Percentiles rank a stretch among this genome's conserved stretches.
phyloP scores from a whole-genome alignment of 176 grass and related monocot genomes.

The Bothriochloa decipiens region DNA sequence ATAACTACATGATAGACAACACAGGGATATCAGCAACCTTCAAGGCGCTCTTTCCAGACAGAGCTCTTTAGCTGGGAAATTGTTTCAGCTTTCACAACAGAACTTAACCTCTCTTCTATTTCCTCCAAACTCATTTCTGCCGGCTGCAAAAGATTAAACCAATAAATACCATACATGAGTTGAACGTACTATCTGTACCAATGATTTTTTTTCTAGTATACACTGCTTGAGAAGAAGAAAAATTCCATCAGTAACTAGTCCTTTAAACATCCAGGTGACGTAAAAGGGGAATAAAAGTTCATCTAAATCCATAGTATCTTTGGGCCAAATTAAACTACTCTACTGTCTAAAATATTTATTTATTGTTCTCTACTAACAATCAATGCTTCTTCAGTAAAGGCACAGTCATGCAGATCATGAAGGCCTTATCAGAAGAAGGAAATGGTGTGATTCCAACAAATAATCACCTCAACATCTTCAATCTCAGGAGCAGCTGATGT shows the following conservation, averaged over 20 bases:
- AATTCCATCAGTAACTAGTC: background rate
- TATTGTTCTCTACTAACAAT: background rate
- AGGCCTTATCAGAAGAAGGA: conserved; percentile 11
- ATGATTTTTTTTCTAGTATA: background rate
- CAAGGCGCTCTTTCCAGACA: conserved; percentile 97
- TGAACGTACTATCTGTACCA: background rate
- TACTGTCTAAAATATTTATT: background rate
- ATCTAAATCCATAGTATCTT: background rate
- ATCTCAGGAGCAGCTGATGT: conserved; percentile 56
- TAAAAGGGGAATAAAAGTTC: background rate
- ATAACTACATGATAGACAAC: background rate
- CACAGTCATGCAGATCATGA: background rate
- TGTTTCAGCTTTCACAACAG: conserved; percentile 72
- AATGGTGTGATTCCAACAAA: conserved; percentile 36
- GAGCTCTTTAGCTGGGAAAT: conserved; percentile 89
- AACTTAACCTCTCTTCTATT: conserved; percentile 88
- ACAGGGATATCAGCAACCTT: conserved; percentile 58
- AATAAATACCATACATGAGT: conserved; percentile 31
- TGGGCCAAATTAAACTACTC: conserved; percentile 5
- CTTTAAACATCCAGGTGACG: background rate
- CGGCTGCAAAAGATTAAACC: conserved; percentile 67
- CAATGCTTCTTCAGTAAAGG: background rate
- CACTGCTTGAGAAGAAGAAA: background rate
- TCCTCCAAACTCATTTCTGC: conserved; percentile 96
- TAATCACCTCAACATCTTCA: conserved; percentile 94